phyloP scores from a whole-genome alignment of 176 grass and related monocot genomes.

The Oryza punctata region DNA sequence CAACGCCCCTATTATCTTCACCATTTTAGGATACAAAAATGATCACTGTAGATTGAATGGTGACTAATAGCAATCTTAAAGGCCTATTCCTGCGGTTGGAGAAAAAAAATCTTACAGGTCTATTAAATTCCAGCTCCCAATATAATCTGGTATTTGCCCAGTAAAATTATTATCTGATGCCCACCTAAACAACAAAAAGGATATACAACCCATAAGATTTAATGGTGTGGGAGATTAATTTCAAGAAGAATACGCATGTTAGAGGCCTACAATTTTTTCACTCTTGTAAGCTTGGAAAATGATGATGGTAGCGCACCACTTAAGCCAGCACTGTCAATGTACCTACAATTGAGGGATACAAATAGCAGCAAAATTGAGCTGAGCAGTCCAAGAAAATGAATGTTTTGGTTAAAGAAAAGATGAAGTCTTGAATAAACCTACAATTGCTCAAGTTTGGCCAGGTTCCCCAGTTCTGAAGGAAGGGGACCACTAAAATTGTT shows the following conservation, averaged over 20 bases:
- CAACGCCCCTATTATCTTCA: not conserved
- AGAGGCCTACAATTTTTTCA: conserved; percentile 43
- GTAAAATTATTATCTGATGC: conserved; percentile 75
- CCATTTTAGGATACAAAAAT: not conserved
- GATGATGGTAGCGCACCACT: conserved; percentile 59
- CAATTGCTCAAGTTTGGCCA: conserved; percentile 58
- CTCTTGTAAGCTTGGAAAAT: conserved; percentile 58
- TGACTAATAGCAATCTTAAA: conserved; percentile 51
- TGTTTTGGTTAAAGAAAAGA: not conserved
- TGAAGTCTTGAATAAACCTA: conserved; percentile 17
- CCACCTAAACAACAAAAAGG: conserved; percentile 42
- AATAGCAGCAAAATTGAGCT: not conserved
- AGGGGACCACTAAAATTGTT: conserved; percentile 81
- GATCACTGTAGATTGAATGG: not conserved
- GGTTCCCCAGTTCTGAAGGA: conserved; percentile 66
- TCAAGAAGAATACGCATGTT: not conserved
- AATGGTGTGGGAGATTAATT: not conserved
- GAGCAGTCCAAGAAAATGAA: conserved; percentile 13
- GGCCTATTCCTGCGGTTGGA: not conserved
- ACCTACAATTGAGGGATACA: conserved; percentile 46
- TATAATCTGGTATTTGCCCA: conserved; percentile 70
- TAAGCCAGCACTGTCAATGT: conserved; percentile 71
- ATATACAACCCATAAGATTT: conserved; percentile 12
- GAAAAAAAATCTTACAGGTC: conserved; percentile 45
- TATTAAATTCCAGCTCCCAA: conserved; percentile 54